Evolutionary conservation across 139 green algal genomes (phyloP).

Genomic region (Edaphochlamys debaryana): DNA sequence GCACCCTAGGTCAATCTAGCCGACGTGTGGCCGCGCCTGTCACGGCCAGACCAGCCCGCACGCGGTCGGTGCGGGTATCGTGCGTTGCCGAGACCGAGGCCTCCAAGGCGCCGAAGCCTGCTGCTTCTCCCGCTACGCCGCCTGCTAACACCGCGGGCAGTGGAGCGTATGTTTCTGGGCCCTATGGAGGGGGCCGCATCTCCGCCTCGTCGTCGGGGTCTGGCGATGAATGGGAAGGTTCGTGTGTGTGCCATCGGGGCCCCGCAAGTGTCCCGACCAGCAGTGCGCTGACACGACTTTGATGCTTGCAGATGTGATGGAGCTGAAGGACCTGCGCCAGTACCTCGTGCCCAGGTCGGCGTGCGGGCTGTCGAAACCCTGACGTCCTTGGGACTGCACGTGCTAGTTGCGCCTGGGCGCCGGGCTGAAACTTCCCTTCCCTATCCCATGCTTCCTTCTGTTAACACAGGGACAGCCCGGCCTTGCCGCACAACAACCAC

Average conservation of each 20-base stretch:
- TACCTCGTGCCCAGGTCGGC: conserved; percentile 44
- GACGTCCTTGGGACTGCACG: neutral
- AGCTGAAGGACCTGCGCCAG: conserved; percentile 35
- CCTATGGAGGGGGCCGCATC: neutral
- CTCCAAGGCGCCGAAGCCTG: no score
- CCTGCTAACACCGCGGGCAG: no score
- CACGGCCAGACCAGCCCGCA: no score
- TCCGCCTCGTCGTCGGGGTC: neutral
- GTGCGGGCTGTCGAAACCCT: neutral
- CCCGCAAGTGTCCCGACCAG: no score
- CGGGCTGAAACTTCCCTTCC: neutral
- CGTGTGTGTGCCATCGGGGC: neutral
- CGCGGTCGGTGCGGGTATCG: no score
- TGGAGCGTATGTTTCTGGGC: neutral
- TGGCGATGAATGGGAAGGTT: neutral
- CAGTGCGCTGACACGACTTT: neutral
- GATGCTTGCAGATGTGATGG: conserved; percentile 24
- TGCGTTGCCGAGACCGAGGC: no score
- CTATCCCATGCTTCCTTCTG: neutral
- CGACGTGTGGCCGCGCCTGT: no score
- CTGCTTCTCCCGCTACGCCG: no score
- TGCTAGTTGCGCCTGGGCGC: neutral
- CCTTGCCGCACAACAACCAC: conserved; percentile 78
- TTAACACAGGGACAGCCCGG: conserved; percentile 70
- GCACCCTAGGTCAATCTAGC: no score